Conservation (phyloP, 2,329 filamentous ascomycete genomes). For the Pyricularia sp. region DNA sequence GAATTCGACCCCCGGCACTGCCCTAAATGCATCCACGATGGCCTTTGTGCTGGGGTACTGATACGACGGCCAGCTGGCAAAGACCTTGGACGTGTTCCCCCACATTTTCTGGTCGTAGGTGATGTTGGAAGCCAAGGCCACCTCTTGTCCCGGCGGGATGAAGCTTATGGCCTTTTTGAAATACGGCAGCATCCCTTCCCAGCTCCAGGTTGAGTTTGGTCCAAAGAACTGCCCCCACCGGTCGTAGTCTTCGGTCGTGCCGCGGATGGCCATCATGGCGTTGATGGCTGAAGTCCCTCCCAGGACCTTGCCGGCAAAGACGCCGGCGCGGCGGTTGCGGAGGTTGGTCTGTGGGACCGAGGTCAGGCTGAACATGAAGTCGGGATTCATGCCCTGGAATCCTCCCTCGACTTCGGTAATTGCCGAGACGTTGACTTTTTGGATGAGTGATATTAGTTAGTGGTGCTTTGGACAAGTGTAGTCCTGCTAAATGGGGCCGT, state of each 20-base stretch:
- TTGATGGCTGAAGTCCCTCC: slow-evolving; percentile 25
- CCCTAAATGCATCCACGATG: slow-evolving; percentile 20
- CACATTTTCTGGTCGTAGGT: slow-evolving; percentile 20
- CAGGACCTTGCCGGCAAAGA: slow-evolving; percentile 16
- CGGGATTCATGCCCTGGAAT: slow-evolving; percentile 8
- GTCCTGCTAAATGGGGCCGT: background rate
- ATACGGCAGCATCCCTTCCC: slow-evolving; percentile 15
- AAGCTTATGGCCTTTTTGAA: slow-evolving; percentile 18
- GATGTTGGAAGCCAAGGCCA: slow-evolving; percentile 16
- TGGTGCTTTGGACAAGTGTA: background rate
- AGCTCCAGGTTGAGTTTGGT: slow-evolving; percentile 9
- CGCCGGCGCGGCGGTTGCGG: slow-evolving; percentile 11
- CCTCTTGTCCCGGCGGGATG: slow-evolving; percentile 6
- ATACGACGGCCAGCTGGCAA: slow-evolving; percentile 22
- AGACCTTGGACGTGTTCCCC: slow-evolving; percentile 21
- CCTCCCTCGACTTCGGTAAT: slow-evolving; percentile 10
- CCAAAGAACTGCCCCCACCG: slow-evolving; percentile 20
- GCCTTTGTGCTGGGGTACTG: slow-evolving; percentile 19
- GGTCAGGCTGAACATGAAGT: slow-evolving; percentile 13
- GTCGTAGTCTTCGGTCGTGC: slow-evolving; percentile 19
- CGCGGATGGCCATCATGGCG: slow-evolving; percentile 21
- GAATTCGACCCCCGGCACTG: slow-evolving; percentile 25
- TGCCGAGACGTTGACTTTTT: background rate
- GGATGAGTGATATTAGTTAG: background rate
- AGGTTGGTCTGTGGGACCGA: slow-evolving; percentile 17